A percentile compares a stretch with the other conserved stretches of the same genome.
Evolutionary conservation across 2,329 filamentous ascomycete genomes (phyloP).

Genomic region (Blastomyces silverae): DNA sequence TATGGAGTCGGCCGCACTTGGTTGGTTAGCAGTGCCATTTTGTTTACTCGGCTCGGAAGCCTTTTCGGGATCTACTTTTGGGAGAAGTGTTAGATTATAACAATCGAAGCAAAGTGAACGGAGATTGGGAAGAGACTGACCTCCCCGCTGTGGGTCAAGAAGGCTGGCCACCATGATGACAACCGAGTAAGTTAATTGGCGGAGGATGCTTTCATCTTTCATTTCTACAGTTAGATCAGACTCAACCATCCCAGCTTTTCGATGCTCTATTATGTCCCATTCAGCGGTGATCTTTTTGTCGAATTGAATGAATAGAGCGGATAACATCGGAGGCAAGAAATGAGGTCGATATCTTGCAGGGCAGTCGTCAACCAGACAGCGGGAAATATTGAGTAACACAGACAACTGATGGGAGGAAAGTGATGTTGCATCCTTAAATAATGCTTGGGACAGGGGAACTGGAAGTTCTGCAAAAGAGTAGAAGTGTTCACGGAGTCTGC

Average conservation of each 20-base stretch:
- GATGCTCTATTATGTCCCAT: constrained; percentile 67
- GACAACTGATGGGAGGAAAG: constrained; percentile 90
- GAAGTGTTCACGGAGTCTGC: constrained; percentile 75
- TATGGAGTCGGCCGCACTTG: constrained; percentile 50
- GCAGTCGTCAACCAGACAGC: constrained; percentile 86
- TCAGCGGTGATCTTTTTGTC: constrained; percentile 80
- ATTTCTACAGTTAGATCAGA: constrained; percentile 90
- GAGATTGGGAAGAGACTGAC: constrained; percentile 41
- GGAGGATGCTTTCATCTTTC: constrained; percentile 92
- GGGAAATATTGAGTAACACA: constrained; percentile 80
- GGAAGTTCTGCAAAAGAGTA: constrained; percentile 85
- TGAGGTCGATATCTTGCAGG: constrained; percentile 67
- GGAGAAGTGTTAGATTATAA: constrained; percentile 14
- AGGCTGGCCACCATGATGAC: constrained; percentile 88
- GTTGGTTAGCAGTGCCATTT: constrained; percentile 30
- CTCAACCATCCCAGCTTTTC: constrained; percentile 55
- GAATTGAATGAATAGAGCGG: constrained; percentile 75
- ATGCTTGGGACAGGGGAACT: constrained; percentile 69
- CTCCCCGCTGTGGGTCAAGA: constrained; percentile 62
- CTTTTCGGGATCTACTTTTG: constrained; percentile 32
- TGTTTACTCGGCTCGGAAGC: constrained; percentile 29
- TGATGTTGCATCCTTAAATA: constrained; percentile 74
- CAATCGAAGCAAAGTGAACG: constrained; percentile 11
- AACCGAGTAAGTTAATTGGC: constrained; percentile 85
- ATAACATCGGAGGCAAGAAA: constrained; percentile 78